Evolutionary conservation across 2,329 filamentous ascomycete species (phyloP).

Genomic region (Ceratocystis smalleyi): DNA sequence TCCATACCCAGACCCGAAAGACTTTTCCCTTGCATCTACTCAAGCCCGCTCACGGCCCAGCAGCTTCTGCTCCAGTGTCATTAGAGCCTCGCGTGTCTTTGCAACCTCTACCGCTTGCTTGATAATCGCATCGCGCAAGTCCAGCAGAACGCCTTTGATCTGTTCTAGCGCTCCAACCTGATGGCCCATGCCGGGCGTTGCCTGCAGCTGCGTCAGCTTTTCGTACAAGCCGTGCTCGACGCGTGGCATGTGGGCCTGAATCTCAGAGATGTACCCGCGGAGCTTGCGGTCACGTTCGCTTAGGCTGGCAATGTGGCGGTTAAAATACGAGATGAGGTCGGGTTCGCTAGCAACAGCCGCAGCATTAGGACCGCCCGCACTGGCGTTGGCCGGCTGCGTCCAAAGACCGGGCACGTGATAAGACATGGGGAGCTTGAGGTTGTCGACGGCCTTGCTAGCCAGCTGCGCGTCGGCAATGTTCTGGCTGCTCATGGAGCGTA

Average conservation of each 20-base stretch:
- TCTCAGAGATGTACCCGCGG: slow-evolving; percentile 31
- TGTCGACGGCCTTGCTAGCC: slow-evolving; percentile 58
- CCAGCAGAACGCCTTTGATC: slow-evolving; percentile 25
- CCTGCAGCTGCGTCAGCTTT: slow-evolving; percentile 21
- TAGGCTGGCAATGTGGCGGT: slow-evolving; percentile 30
- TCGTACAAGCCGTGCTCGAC: slow-evolving; percentile 33
- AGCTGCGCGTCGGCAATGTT: slow-evolving; percentile 57
- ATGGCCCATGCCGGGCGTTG: slow-evolving; percentile 17
- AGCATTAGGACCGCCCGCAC: slow-evolving; percentile 21
- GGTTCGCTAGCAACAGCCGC: slow-evolving; percentile 27
- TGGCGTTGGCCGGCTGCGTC: slow-evolving; percentile 21
- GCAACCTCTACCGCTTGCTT: slow-evolving; percentile 30
- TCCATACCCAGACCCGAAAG: background rate
- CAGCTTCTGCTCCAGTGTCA: slow-evolving; percentile 29
- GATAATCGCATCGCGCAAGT: slow-evolving; percentile 29
- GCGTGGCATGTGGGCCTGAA: slow-evolving; percentile 33
- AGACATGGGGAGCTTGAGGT: slow-evolving; percentile 51
- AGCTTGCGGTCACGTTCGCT: slow-evolving; percentile 30
- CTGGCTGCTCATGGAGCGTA: slow-evolving; percentile 43
- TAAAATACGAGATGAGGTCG: slow-evolving; percentile 32
- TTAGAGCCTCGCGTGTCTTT: slow-evolving; percentile 29
- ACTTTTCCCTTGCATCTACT: background rate
- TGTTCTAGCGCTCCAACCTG: slow-evolving; percentile 21
- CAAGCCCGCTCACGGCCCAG: slow-evolving; percentile 17
- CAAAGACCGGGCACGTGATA: slow-evolving; percentile 36